Percentiles rank a stretch among this genome's conserved stretches.
These are phyloP conservation scores for Tolypocladium tundrense DNA, from an alignment of 2,329 filamentous ascomycete genomes.

Conservation along the genomic window DNA sequence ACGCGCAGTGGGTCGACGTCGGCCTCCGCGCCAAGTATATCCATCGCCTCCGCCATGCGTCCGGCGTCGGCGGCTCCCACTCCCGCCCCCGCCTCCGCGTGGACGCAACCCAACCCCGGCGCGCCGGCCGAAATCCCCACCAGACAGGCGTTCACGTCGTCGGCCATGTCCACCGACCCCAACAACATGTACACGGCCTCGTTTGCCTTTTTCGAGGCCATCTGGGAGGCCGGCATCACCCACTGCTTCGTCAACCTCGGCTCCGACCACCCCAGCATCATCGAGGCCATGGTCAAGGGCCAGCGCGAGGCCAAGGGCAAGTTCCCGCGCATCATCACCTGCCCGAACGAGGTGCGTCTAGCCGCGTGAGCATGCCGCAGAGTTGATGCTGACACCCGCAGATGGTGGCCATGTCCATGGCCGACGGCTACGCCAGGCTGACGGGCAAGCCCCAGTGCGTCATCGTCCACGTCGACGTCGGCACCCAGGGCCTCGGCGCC, in stretches of 20 bases:
- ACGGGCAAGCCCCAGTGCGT: constrained; percentile 66
- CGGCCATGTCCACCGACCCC: constrained; percentile 8
- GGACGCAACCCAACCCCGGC: not conserved
- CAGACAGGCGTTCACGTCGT: constrained; percentile 7
- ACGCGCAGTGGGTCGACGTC: not conserved
- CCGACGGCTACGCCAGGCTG: constrained; percentile 66
- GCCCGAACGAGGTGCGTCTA: constrained; percentile 59
- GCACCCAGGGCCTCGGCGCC: constrained; percentile 67
- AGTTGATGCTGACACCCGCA: constrained; percentile 17
- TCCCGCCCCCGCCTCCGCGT: not conserved
- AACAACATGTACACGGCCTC: constrained; percentile 58
- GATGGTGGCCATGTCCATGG: constrained; percentile 82
- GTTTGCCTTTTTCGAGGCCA: constrained; percentile 72
- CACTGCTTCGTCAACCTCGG: constrained; percentile 57
- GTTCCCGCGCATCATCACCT: constrained; percentile 68
- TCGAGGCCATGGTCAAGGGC: constrained; percentile 71
- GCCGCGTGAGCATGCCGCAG: too few species aligned
- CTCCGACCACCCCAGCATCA: constrained; percentile 65
- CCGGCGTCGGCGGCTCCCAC: not conserved
- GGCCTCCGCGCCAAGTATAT: not conserved
- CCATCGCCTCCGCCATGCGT: not conserved
- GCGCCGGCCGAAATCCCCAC: not conserved
- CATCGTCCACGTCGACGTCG: constrained; percentile 73
- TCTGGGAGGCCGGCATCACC: constrained; percentile 58
- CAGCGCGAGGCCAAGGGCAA: constrained; percentile 53